Base-by-base conservation (phyloP, 2,329 filamentous ascomycete species). In the Colletotrichum godetiae region DNA sequence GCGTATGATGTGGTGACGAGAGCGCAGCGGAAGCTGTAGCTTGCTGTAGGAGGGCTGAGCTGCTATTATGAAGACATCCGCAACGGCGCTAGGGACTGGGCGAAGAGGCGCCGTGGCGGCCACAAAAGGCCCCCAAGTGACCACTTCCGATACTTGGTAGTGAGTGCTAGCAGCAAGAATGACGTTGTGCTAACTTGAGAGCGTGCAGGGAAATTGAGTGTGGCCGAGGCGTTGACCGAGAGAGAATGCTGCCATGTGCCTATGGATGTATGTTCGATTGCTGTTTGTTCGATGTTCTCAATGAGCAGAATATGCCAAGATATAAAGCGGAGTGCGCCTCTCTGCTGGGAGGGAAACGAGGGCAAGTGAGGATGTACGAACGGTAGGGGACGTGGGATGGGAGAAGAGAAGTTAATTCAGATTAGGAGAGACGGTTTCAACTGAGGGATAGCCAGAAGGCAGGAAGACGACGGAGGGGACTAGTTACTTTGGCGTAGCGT, bases 11-110 rank as follows among this genome's bases (percentile, higher is more conserved):
- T 5, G 57, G 31, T 37, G 35, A n/a, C 29, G 49, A 72, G 61
- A 59, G 22, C 19, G n/a, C 15, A 37, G 52, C 19, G 4, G 12
- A 6, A 15, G 22, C 11, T n/a, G 13, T 42, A 59, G 61, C 31
- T 57, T 33, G 49, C 7, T 33, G n/a, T 13, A 24, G 27, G 67
- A 56, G 56, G 61, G 61, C 35, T 10, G 49, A 52, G 61, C 37
- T 63, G 57, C 57, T 72, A 19, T 74, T 67, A 72, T 72, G 72
- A 74, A 74, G 72, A 56, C 72, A 74, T 74, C 68, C 62, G 53
- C 68, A 62, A 53, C 24, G 29, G 49, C 68, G 72, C 68, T 74
- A 59, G 62, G 12, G 60, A 49, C 19, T 62, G 62, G 56, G 61
- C 57, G 62, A 58, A 31, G 46, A 29, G 35, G 37, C 61, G 67